phyloP scores from a whole-genome alignment of 2,329 filamentous ascomycete genomes.

The Pseudogymnoascus sp. region DNA sequence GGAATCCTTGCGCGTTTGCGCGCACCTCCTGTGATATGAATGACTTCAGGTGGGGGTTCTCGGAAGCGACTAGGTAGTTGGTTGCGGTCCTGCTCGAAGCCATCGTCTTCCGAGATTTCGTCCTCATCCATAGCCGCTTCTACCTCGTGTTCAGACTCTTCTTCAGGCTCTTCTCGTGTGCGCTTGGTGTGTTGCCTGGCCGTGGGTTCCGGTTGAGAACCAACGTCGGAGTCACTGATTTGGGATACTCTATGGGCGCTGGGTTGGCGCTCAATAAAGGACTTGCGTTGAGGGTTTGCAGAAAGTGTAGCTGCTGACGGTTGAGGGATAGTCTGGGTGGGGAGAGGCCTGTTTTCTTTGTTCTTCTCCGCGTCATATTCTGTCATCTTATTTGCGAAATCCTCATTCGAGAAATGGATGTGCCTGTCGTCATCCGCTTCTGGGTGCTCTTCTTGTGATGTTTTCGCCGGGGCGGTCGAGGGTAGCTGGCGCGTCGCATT shows the following conservation, averaged over 20 bases:
- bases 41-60: neutral
- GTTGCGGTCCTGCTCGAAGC: constrained; percentile 34
- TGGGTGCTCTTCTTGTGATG: constrained; percentile 4
- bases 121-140: neutral
- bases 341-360: constrained; percentile 23
- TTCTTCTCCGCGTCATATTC: constrained; percentile 18
- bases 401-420: too few species aligned
- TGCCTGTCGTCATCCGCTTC: neutral
- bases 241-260: constrained; percentile 14
- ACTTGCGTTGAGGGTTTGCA: constrained; percentile 10
- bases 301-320: neutral
- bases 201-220: constrained; percentile 10
- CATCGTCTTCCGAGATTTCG: constrained; percentile 31
- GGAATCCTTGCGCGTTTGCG: neutral
- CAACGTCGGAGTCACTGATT: constrained; percentile 14
- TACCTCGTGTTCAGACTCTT: neutral
- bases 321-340: neutral
- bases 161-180: neutral
- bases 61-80: neutral
- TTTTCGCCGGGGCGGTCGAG: neutral
- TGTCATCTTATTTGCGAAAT: neutral
- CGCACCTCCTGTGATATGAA: neutral
- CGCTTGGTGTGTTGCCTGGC: neutral
- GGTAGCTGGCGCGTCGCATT: neutral
- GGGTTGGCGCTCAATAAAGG: constrained; percentile 17